A percentile compares a stretch with the other conserved stretches of the same genome.
Conservation (phyloP, 495 filamentous ascomycete species). For the Polyplosphaeria fusca region DNA sequence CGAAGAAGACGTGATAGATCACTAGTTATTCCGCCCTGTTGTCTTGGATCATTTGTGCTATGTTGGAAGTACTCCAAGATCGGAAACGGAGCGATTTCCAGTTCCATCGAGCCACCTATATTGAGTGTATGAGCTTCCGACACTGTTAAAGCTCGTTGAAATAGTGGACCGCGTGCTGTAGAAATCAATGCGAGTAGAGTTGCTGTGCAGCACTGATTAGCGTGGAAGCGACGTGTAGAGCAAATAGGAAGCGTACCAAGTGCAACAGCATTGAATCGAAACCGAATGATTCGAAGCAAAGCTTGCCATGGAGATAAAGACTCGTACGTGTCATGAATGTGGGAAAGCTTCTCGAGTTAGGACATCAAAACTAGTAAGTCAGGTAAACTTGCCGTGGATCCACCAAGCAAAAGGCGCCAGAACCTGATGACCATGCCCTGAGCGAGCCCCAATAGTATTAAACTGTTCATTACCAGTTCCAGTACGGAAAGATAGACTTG, state of each 20-base stretch:
- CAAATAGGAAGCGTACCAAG: constrained; percentile 7
- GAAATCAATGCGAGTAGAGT: constrained; percentile 18
- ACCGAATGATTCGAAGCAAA: constrained; percentile 1
- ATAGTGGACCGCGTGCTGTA: constrained; percentile 17
- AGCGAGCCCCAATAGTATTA: constrained; percentile 17
- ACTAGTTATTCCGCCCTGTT: constrained; percentile 2
- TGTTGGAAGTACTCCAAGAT: constrained; percentile 10
- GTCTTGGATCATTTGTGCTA: not conserved
- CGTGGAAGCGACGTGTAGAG: not conserved
- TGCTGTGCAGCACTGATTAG: not conserved
- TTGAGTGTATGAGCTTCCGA: not conserved
- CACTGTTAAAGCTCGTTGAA: constrained; percentile 23
- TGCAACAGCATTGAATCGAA: constrained; percentile 22
- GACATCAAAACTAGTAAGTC: not conserved
- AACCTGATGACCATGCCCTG: constrained; percentile 18
- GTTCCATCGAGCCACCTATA: not conserved
- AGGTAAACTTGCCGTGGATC: constrained; percentile 13
- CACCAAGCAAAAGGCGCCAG: constrained; percentile 17
- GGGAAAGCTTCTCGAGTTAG: constrained; percentile 10
- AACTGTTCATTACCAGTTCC: constrained; percentile 20
- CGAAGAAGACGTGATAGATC: constrained; percentile 4
- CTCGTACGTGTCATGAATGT: constrained; percentile 19
- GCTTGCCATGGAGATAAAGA: constrained; percentile 13
- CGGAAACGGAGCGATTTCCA: constrained; percentile 10
- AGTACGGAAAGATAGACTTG: constrained; percentile 25